phyloP scores from a whole-genome alignment of 2,329 filamentous ascomycete species.

The Aspergillus pseudonomiae region DNA sequence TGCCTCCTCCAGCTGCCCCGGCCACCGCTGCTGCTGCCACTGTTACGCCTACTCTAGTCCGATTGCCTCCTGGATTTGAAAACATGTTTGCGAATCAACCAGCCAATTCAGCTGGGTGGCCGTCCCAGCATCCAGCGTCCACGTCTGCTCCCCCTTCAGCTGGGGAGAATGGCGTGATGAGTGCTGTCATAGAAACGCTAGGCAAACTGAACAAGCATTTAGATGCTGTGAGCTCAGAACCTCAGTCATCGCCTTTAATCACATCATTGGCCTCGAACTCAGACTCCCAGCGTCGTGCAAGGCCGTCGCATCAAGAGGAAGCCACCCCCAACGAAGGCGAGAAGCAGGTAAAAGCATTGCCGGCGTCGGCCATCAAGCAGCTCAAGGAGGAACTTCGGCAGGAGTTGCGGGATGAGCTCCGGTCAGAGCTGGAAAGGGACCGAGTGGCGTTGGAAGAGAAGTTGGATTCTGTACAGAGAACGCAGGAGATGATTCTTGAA shows the following conservation, averaged over 20 bases:
- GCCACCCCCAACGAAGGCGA: background rate
- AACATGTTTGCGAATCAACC: slow-evolving; percentile 39
- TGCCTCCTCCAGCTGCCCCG: slow-evolving; percentile 6
- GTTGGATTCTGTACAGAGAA: slow-evolving; percentile 42
- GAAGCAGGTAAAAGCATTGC: background rate
- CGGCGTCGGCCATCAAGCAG: slow-evolving; percentile 20
- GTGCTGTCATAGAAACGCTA: slow-evolving; percentile 40
- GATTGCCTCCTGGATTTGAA: slow-evolving; percentile 43
- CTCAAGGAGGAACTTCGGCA: slow-evolving; percentile 38
- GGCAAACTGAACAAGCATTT: slow-evolving; percentile 42
- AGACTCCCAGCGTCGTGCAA: slow-evolving; percentile 7
- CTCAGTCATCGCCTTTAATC: slow-evolving; percentile 27
- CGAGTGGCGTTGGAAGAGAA: slow-evolving; percentile 38
- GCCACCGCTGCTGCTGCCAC: slow-evolving; percentile 6
- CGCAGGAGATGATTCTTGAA: slow-evolving; percentile 46
- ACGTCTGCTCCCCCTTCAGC: slow-evolving; percentile 13
- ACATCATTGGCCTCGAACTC: slow-evolving; percentile 24
- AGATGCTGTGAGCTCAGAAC: slow-evolving; percentile 28
- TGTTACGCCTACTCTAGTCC: slow-evolving; percentile 26
- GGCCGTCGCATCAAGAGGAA: background rate
- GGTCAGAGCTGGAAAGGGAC: slow-evolving; percentile 36
- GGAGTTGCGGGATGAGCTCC: slow-evolving; percentile 38
- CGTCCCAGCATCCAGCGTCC: slow-evolving; percentile 10
- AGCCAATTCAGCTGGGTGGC: slow-evolving; percentile 2
- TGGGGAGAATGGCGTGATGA: slow-evolving; percentile 30